phyloP scores from a whole-genome alignment of 106 monocot genomes.

The Apostasia ramifera region DNA sequence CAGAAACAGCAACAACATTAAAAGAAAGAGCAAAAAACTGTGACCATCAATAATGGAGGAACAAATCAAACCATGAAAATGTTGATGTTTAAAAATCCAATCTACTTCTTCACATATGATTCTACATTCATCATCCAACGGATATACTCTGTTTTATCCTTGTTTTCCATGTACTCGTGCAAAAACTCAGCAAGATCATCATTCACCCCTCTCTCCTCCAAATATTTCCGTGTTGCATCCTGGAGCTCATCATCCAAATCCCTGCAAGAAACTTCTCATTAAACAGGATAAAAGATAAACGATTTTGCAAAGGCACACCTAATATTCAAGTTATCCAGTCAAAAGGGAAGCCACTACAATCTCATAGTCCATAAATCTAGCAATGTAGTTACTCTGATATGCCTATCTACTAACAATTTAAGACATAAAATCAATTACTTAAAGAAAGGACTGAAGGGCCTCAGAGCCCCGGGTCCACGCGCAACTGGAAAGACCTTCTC shows the following conservation, averaged over 20 bases:
- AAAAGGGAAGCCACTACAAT: too few species aligned
- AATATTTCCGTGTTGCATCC: slow-evolving; percentile 20
- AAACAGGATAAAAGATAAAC: too few species aligned
- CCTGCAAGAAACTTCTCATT: slow-evolving; percentile 13
- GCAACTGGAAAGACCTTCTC: slow-evolving; percentile 46
- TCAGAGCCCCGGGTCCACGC: slow-evolving; percentile 6
- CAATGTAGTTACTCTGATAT: too few species aligned
- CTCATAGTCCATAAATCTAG: too few species aligned
- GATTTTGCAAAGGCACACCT: neutral
- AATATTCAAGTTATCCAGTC: neutral
- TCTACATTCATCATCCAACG: slow-evolving; percentile 52
- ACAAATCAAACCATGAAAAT: neutral
- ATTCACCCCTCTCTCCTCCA: slow-evolving; percentile 50
- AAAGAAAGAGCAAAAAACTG: neutral
- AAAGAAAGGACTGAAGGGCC: slow-evolving; percentile 42
- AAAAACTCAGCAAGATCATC: slow-evolving; percentile 61
- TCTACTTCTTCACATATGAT: slow-evolving; percentile 43
- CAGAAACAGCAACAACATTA: too few species aligned
- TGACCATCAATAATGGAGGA: neutral
- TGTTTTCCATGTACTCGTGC: slow-evolving; percentile 54
- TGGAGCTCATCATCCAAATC: slow-evolving; percentile 34
- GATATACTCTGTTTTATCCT: slow-evolving; percentile 45
- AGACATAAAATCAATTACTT: slow-evolving; percentile 20
- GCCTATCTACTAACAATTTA: neutral
- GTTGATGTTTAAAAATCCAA: neutral